These are phyloP conservation scores for Ligustrum vulgare DNA, from an alignment of 257 asterid species.

Conservation along the genomic window DNA sequence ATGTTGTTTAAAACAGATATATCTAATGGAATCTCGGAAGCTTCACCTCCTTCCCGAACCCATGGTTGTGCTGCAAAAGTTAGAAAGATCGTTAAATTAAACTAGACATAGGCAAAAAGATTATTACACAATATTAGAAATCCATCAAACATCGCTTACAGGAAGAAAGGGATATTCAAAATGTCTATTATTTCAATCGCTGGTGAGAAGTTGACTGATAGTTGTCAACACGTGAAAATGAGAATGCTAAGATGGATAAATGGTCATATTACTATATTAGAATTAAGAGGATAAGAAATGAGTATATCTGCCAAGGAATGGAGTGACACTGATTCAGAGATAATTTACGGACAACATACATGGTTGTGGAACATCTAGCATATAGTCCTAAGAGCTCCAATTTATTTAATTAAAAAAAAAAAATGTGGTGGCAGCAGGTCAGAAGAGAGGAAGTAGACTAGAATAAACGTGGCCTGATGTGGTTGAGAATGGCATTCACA, in stretches of 20 bases:
- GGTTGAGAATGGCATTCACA: neutral
- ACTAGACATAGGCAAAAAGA: neutral
- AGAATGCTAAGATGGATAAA: neutral
- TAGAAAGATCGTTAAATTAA: slow-evolving; percentile 17
- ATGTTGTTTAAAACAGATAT: slow-evolving; percentile 85
- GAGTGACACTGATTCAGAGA: neutral
- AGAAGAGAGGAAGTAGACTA: neutral
- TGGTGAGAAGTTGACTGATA: neutral
- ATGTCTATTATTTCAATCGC: neutral
- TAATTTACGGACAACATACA: neutral
- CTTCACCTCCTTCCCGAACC: slow-evolving; percentile 99
- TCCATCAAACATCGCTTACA: neutral
- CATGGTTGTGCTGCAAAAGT: slow-evolving; percentile 85
- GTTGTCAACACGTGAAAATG: neutral
- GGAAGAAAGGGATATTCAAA: neutral
- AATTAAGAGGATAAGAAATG: neutral
- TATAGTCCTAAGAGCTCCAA: neutral
- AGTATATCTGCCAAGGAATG: neutral
- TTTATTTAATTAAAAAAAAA: too few relatives aligned
- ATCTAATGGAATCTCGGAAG: slow-evolving; percentile 96
- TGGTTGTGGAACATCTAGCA: neutral
- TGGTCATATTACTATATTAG: neutral
- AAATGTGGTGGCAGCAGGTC: too few relatives aligned
- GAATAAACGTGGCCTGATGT: neutral
- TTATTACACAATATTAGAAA: neutral